Evolutionary conservation across 495 filamentous ascomycete genomes (phyloP).

Genomic region (Annulohypoxylon moriforme): DNA sequence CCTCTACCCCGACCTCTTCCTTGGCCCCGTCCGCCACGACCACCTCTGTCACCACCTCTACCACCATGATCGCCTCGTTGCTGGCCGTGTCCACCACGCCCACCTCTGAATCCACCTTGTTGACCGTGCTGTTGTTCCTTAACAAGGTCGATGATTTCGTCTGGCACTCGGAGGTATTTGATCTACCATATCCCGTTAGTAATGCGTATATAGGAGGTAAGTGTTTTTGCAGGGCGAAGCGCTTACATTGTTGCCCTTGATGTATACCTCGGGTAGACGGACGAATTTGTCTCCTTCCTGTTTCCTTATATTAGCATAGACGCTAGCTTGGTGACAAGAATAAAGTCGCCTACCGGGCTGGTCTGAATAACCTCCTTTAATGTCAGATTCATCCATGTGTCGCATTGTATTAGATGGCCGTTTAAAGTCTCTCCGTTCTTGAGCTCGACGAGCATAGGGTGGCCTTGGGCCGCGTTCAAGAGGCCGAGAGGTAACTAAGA

Average conservation of each 20-base stretch:
- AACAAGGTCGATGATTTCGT: constrained; percentile 93
- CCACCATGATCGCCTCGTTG: constrained; percentile 73
- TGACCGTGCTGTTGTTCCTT: constrained; percentile 89
- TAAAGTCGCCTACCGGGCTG: constrained; percentile 67
- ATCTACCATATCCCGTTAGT: constrained; percentile 68
- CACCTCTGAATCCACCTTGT: constrained; percentile 66
- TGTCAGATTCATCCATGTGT: constrained; percentile 99
- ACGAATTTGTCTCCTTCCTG: constrained; percentile 93
- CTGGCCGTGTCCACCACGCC: constrained; percentile 70
- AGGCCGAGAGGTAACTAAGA: constrained; percentile 88
- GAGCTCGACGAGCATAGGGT: constrained; percentile 98
- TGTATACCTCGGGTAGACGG: constrained; percentile 90
- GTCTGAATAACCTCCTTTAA: constrained; percentile 98
- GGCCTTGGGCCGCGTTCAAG: constrained; percentile 93
- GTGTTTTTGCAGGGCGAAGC: not conserved
- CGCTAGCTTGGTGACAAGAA: not conserved
- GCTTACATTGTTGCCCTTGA: constrained; percentile 93
- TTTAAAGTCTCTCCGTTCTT: constrained; percentile 99
- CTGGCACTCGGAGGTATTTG: constrained; percentile 95
- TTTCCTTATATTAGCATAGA: constrained; percentile 24
- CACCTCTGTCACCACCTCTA: constrained; percentile 61
- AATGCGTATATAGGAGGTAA: not conserved
- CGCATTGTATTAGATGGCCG: constrained; percentile 93
- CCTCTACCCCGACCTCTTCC: constrained; percentile 66
- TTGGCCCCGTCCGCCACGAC: constrained; percentile 64